These are phyloP conservation scores for Aphanomyces invadans DNA, from an alignment of 352 stramenopile genomes.

Conservation along the genomic window DNA sequence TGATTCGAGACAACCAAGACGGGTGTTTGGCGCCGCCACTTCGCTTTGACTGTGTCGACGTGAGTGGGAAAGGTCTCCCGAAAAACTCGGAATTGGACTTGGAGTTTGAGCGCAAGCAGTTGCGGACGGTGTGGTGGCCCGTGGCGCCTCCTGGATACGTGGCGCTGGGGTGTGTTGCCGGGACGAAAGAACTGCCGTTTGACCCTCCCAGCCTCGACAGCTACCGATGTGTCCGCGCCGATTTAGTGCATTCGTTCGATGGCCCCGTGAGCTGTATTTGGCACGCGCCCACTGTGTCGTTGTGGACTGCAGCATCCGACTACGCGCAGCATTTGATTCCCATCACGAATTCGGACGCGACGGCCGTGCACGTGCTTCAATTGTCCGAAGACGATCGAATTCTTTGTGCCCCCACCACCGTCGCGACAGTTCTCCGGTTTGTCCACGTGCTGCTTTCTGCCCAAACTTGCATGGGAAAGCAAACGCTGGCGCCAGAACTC, in stretches of 20 bases:
- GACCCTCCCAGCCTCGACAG: conserved; percentile 46
- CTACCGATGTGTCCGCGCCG: conserved; percentile 63
- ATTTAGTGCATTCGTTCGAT: conserved; percentile 59
- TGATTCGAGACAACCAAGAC: conserved; percentile 48
- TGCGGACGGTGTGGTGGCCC: conserved; percentile 78
- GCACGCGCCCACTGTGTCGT: conserved; percentile 31
- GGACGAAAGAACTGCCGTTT: conserved; percentile 72
- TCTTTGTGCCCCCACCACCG: conserved; percentile 51
- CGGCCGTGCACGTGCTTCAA: conserved; percentile 40
- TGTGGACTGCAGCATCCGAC: conserved; percentile 58
- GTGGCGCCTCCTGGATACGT: conserved; percentile 71
- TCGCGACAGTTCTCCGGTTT: conserved; percentile 56
- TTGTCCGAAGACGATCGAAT: conserved; percentile 71
- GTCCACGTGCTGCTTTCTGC: conserved; percentile 50
- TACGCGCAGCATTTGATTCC: conserved; percentile 50
- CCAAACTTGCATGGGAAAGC: conserved; percentile 26
- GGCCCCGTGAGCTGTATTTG: conserved; percentile 52
- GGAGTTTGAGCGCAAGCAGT: conserved; percentile 76
- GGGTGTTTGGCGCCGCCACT: conserved; percentile 50
- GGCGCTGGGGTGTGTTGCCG: conserved; percentile 62
- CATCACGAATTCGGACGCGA: conserved; percentile 29
- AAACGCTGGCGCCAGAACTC: conserved; percentile 46
- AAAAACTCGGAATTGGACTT: conserved; percentile 62
- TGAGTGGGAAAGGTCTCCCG: conserved; percentile 72
- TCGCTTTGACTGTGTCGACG: conserved; percentile 73